Conservation (phyloP, 495 filamentous ascomycete genomes). For the Aspergillus saccharolyticus region DNA sequence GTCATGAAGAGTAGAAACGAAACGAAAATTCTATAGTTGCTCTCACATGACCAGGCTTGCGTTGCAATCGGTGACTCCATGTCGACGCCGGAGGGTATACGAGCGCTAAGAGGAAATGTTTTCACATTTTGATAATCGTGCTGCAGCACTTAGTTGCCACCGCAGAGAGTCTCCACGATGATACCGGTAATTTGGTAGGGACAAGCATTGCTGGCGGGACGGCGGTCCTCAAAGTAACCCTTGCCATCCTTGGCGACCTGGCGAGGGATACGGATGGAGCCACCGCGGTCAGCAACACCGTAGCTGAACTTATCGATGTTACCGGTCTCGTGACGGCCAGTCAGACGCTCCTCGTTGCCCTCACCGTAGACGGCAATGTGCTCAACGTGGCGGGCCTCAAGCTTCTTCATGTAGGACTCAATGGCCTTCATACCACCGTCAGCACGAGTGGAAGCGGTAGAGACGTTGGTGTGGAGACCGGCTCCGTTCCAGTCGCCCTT, state of each 20-base stretch:
- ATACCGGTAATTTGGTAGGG: constrained; percentile 96
- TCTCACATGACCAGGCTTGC: constrained; percentile 38
- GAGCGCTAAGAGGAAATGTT: constrained; percentile 42
- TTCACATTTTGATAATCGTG: constrained; percentile 20
- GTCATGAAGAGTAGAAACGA: constrained; percentile 18
- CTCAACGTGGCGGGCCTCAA: constrained; percentile 82
- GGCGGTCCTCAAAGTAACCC: constrained; percentile 97
- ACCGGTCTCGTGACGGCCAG: constrained; percentile 92
- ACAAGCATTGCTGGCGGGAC: constrained; percentile 91
- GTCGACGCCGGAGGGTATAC: constrained; percentile 47
- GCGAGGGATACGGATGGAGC: constrained; percentile 88
- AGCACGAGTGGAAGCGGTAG: constrained; percentile 75
- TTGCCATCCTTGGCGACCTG: constrained; percentile 86
- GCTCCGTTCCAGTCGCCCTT: constrained; percentile 99
- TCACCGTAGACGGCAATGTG: constrained; percentile 98
- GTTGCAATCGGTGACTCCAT: constrained; percentile 38
- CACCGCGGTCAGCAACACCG: constrained; percentile 94
- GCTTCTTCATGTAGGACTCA: constrained; percentile 80
- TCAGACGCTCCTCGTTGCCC: constrained; percentile 88
- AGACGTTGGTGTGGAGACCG: constrained; percentile 96
- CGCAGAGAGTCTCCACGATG: constrained; percentile 69
- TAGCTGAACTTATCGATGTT: constrained; percentile 91
- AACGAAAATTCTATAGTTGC: constrained; percentile 31
- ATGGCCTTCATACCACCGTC: constrained; percentile 95
- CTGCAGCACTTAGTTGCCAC: constrained; percentile 35